A percentile compares a stretch with the other conserved stretches of the same genome.
Evolutionary conservation across 2,329 filamentous ascomycete species (phyloP).

Genomic region (Colletotrichum lentis): DNA sequence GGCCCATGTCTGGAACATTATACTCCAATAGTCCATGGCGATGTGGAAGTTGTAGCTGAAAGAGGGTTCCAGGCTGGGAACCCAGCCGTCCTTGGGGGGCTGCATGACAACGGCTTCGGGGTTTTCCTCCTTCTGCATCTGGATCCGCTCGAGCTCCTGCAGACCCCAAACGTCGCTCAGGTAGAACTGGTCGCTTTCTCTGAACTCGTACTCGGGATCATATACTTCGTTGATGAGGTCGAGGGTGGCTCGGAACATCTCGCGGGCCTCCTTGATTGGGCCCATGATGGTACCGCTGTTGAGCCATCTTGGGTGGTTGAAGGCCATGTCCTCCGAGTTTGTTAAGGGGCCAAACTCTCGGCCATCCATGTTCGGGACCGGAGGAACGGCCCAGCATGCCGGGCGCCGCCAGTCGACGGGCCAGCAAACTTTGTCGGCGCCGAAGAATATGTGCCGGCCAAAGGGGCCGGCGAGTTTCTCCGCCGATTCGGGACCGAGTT

Average conservation of each 20-base stretch:
- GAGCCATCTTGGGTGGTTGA: constrained; percentile 51
- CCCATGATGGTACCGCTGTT: constrained; percentile 59
- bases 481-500: constrained; percentile 54
- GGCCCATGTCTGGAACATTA: constrained; percentile 52
- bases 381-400: constrained; percentile 53
- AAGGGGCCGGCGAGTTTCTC: constrained; percentile 45
- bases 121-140: constrained; percentile 41
- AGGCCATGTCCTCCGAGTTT: constrained; percentile 45
- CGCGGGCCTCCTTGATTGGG: constrained; percentile 46
- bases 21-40: constrained; percentile 52
- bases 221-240: constrained; percentile 47
- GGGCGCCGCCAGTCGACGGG: constrained; percentile 48
- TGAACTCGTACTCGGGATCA: constrained; percentile 44
- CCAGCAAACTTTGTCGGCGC: constrained; percentile 57
- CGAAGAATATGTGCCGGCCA: constrained; percentile 54
- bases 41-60: constrained; percentile 46
- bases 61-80: constrained; percentile 39
- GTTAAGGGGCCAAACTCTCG: constrained; percentile 50
- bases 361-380: constrained; percentile 45
- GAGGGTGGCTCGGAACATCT: constrained; percentile 45
- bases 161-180: constrained; percentile 53
- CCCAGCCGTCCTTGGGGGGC: constrained; percentile 39
- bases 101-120: constrained; percentile 34
- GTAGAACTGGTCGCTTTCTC: constrained; percentile 55
- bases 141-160: constrained; percentile 53